These are phyloP conservation scores for Quercus rubra DNA, from an alignment of 306 rosid genomes.

Conservation along the genomic window DNA sequence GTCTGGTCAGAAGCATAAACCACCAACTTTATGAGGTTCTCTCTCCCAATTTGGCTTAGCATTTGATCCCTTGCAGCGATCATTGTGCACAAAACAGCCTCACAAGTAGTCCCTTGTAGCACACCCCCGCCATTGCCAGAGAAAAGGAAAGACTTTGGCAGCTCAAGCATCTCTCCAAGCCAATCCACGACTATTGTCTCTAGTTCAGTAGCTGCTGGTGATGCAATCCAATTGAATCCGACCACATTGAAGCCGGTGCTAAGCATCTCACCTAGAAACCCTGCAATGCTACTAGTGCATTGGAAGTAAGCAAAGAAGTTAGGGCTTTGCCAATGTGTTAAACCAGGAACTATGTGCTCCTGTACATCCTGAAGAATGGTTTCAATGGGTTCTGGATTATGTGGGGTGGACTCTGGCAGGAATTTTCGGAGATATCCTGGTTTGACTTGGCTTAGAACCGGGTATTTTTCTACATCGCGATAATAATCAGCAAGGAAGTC, in stretches of 20 bases:
- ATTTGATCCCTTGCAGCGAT: constrained; percentile 35
- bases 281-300: constrained; percentile 22
- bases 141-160: constrained; percentile 21
- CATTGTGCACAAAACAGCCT: constrained; percentile 38
- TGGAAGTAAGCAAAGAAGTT: background rate
- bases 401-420: constrained; percentile 24
- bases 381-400: constrained; percentile 23
- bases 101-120: constrained; percentile 40
- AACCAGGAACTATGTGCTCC: constrained; percentile 30
- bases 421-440: constrained; percentile 23
- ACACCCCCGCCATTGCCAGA: constrained; percentile 40
- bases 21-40: constrained; percentile 14
- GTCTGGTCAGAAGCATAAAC: constrained; percentile 54
- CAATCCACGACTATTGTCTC: constrained; percentile 47
- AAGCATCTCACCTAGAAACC: constrained; percentile 39
- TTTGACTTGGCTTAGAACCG: constrained; percentile 32
- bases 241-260: constrained; percentile 31
- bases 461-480: constrained; percentile 25
- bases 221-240: constrained; percentile 44
- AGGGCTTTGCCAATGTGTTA: constrained; percentile 44
- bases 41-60: constrained; percentile 11
- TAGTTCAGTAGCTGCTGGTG: constrained; percentile 45
- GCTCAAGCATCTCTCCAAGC: constrained; percentile 35
- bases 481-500: constrained; percentile 41
- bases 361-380: constrained; percentile 32